Conservation (phyloP, 257 asterid species). For the Echium plantagineum region DNA sequence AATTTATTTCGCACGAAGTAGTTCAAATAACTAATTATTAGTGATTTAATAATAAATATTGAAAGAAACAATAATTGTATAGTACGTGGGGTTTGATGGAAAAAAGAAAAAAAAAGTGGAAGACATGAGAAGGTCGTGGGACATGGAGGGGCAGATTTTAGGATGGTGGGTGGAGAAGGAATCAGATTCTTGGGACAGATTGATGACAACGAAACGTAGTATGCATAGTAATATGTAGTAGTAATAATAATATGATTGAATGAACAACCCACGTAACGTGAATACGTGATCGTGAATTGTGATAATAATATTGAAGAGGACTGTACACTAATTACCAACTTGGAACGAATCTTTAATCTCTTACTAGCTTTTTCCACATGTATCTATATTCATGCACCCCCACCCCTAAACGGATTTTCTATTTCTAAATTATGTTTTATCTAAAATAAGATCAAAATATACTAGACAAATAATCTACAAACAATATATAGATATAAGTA, state of each 20-base stretch:
- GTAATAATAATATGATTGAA: background rate
- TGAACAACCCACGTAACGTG: background rate
- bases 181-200: slow-evolving; percentile 14
- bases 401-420: no score
- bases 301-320: slow-evolving; percentile 1
- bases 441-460: no score
- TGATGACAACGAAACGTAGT: background rate
- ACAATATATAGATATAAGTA: no score
- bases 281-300: no score
- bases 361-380: slow-evolving; percentile 7
- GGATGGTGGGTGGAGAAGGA: background rate
- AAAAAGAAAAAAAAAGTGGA: background rate
- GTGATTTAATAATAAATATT: no score
- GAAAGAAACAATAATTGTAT: no score
- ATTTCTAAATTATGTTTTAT: background rate
- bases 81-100: background rate
- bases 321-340: slow-evolving; percentile 3
- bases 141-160: background rate
- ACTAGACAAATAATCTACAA: no score
- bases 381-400: background rate
- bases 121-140: background rate
- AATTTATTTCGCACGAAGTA: no score
- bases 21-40: no score
- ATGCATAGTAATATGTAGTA: background rate
- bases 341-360: slow-evolving; percentile 6